Evolutionary conservation across 805 yeast genomes (phyloP), one percentile per base, ranked within the genome.

Genomic region (Starmerella ratchasimensis): DNA sequence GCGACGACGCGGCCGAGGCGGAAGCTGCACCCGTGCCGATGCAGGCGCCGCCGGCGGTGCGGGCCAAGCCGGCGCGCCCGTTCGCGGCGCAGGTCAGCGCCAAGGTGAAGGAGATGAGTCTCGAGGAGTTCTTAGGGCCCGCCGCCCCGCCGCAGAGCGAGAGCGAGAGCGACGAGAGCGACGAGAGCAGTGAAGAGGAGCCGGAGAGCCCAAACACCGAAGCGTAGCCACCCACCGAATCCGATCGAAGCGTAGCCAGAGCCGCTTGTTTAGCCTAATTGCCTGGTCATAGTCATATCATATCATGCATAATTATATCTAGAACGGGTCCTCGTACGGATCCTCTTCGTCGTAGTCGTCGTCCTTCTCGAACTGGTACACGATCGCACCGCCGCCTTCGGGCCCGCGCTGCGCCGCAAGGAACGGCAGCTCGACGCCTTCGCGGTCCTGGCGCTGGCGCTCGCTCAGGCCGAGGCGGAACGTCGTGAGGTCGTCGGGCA

Each of bases 281-380:
- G n/a, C n/a, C n/a, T n/a, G n/a, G n/a, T n/a, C n/a, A n/a, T n/a
- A n/a, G n/a, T n/a, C n/a, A n/a, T n/a, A n/a, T n/a, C n/a, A n/a
- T n/a, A n/a, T n/a, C n/a, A n/a, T n/a, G n/a, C n/a, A n/a, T n/a
- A n/a, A n/a, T n/a, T n/a, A n/a, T n/a, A n/a, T n/a, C n/a, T 58
- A 84, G 53, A 83, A 84, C 5, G 97, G 97, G 54, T 88, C 97
- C 55, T 88, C 98, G 53, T 76, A 88, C 0, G 97, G 96, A 58
- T 88, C 98, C 50, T 90, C 97, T 56, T 88, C 98, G 53, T 88
- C 98, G 54, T 86, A 88, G 57, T 88, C 98, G 56, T 88, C 98
- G 57, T 88, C 97, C 54, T 86, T 82, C 52, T 90, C 97, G 55
- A 76, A 90, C 54, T 90, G 90, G 54, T 88, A 88, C 3, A 88